Conservation (phyloP, 73 alveolate genomes). For the Paramecium sexaurelia region DNA sequence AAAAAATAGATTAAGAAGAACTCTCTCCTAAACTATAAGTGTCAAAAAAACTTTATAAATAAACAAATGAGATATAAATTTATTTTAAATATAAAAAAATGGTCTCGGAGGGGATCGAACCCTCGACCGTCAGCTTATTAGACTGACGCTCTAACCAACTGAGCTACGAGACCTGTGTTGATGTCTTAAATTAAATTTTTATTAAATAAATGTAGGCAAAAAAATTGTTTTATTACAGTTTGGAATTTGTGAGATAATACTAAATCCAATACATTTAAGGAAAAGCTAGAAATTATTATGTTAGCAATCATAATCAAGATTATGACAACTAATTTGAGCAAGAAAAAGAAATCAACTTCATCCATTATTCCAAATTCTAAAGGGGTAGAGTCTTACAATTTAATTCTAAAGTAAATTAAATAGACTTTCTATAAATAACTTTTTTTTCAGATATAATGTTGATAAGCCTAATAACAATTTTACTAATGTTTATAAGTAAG, state of each 20-base stretch:
- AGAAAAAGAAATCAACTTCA: too few species aligned
- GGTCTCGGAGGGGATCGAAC: conserved; percentile 67
- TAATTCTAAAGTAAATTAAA: too few species aligned
- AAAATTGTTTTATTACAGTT: background rate
- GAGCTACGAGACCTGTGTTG: conserved; percentile 61
- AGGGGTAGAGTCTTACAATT: too few species aligned
- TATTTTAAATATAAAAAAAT: background rate
- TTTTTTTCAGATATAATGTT: too few species aligned
- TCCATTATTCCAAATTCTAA: too few species aligned
- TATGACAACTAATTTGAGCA: background rate
- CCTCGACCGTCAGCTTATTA: conserved; percentile 65
- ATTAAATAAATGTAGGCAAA: background rate
- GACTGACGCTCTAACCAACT: conserved; percentile 69
- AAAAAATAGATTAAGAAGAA: background rate
- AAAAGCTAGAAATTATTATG: background rate
- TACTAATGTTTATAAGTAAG: too few species aligned
- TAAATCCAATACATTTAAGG: background rate
- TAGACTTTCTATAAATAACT: too few species aligned
- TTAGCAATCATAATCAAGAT: background rate
- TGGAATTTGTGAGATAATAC: background rate
- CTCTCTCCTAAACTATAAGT: background rate
- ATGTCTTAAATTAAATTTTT: background rate
- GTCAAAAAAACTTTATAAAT: too few species aligned
- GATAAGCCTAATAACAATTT: too few species aligned
- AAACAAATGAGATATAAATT: background rate